Conservation (phyloP, 306 rosid genomes). For the Sicyos baderoa region DNA sequence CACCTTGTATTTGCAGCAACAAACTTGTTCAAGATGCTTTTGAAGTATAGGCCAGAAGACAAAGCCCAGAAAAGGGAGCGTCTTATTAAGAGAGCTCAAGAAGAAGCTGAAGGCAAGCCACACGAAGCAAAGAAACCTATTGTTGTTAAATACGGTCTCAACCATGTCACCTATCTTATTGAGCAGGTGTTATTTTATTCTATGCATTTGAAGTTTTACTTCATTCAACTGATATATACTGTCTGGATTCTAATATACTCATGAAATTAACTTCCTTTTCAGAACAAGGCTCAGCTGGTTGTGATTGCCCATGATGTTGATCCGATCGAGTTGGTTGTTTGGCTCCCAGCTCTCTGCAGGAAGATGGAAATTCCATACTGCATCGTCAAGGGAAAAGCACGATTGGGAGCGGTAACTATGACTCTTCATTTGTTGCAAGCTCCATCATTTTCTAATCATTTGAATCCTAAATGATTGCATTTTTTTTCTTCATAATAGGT, state of each 20-base stretch:
- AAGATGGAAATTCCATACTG: slow-evolving; percentile 81
- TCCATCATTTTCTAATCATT: neutral
- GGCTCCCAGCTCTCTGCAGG: slow-evolving; percentile 79
- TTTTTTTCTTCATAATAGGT: slow-evolving; percentile 29
- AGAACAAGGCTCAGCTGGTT: slow-evolving; percentile 71
- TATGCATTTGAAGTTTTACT: neutral
- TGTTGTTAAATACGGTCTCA: slow-evolving; percentile 67
- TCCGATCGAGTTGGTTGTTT: slow-evolving; percentile 69
- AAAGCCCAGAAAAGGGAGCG: slow-evolving; percentile 66
- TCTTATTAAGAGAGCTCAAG: slow-evolving; percentile 61
- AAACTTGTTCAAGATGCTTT: slow-evolving; percentile 63
- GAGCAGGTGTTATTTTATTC: slow-evolving; percentile 41
- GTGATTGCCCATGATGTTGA: slow-evolving; percentile 79
- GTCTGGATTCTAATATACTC: neutral
- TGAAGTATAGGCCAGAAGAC: slow-evolving; percentile 75
- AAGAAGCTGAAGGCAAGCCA: slow-evolving; percentile 59
- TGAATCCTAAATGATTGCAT: neutral
- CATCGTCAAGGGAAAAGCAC: slow-evolving; percentile 79
- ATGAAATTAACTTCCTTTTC: neutral
- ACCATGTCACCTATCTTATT: slow-evolving; percentile 70
- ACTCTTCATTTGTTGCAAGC: neutral
- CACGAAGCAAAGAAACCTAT: slow-evolving; percentile 60
- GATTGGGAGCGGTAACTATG: slow-evolving; percentile 49
- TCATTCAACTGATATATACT: neutral
- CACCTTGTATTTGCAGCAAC: slow-evolving; percentile 36